Evolutionary conservation across 2,329 filamentous ascomycete genomes (phyloP).

Genomic region (Neoascochyta sp.): DNA sequence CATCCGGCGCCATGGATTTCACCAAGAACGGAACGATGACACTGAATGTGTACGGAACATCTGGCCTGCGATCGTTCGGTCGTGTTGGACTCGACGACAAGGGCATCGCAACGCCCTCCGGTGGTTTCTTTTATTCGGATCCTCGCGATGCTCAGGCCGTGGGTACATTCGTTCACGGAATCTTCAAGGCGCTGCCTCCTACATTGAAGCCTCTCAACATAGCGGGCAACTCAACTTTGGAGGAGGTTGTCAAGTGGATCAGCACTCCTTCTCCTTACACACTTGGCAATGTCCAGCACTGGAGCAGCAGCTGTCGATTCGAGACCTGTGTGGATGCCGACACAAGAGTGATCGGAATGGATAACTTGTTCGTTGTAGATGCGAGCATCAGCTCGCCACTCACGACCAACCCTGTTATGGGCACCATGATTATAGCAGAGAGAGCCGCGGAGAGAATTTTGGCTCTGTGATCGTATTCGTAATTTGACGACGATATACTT

Average conservation of each 20-base stretch:
- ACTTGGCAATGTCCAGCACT: slow-evolving; percentile 51
- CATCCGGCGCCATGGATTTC: slow-evolving; percentile 44
- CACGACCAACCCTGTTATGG: slow-evolving; percentile 55
- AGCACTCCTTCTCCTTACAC: slow-evolving; percentile 50
- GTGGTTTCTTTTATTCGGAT: slow-evolving; percentile 47
- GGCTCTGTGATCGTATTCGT: slow-evolving; percentile 21
- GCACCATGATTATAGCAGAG: slow-evolving; percentile 54
- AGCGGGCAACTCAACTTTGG: slow-evolving; percentile 44
- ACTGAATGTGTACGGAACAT: slow-evolving; percentile 57
- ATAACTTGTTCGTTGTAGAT: slow-evolving; percentile 53
- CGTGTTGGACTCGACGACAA: slow-evolving; percentile 46
- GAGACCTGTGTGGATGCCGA: slow-evolving; percentile 49
- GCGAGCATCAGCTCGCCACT: slow-evolving; percentile 50
- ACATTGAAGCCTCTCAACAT: slow-evolving; percentile 51
- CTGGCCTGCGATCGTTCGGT: slow-evolving; percentile 50
- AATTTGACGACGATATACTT: too few relatives aligned
- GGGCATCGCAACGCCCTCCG: slow-evolving; percentile 43
- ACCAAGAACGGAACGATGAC: slow-evolving; percentile 49
- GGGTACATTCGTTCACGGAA: slow-evolving; percentile 49
- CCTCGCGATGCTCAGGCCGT: slow-evolving; percentile 49
- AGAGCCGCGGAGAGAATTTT: slow-evolving; percentile 50
- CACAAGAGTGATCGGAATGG: slow-evolving; percentile 47
- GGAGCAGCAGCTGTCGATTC: slow-evolving; percentile 53
- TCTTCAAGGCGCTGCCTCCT: slow-evolving; percentile 48
- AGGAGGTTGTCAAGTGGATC: slow-evolving; percentile 51